Evolutionary conservation across 495 filamentous ascomycete genomes (phyloP).

Genomic region (Amorphotheca resinae): DNA sequence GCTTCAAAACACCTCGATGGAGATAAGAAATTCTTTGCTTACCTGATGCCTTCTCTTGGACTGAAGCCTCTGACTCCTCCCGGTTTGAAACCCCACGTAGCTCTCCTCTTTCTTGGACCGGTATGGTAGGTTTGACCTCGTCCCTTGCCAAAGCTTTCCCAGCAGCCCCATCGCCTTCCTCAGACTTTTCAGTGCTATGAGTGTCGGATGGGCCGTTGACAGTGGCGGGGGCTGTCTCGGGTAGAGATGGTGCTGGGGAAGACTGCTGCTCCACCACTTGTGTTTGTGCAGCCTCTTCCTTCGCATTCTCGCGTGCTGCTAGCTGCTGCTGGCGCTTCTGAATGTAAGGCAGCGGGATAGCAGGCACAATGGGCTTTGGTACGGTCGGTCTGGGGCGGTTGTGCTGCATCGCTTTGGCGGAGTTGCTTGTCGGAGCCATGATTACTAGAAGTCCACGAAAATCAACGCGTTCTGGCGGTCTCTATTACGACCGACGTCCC

Average conservation of each 20-base stretch:
- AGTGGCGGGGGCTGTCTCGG: conserved; percentile 4
- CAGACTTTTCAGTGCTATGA: background rate
- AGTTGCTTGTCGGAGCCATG: conserved; percentile 17
- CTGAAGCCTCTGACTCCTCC: conserved; percentile 2
- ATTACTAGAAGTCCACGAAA: conserved; percentile 1
- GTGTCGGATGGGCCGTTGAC: conserved; percentile 12
- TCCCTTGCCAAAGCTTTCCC: conserved; percentile 1
- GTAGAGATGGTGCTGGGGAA: conserved; percentile 4
- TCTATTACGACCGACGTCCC: conserved; percentile 18
- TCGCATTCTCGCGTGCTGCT: conserved; percentile 12
- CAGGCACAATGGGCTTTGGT: conserved; percentile 20
- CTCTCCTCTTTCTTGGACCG: conserved; percentile 1
- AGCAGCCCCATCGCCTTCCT: background rate
- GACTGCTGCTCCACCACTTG: conserved; percentile 3
- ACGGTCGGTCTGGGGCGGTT: conserved; percentile 22
- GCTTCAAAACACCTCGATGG: background rate
- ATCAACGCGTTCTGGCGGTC: background rate
- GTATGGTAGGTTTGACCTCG: background rate
- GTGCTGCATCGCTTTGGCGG: conserved; percentile 15
- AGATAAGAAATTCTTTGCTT: conserved; percentile 4
- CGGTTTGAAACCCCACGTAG: background rate
- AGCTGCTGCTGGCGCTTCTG: conserved; percentile 22
- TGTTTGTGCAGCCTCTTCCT: conserved; percentile 9
- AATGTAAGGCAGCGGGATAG: conserved; percentile 28
- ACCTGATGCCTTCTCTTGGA: conserved; percentile 11